Evolutionary conservation across 129 eudicot genomes (phyloP).

Genomic region (Mikania micrantha): DNA sequence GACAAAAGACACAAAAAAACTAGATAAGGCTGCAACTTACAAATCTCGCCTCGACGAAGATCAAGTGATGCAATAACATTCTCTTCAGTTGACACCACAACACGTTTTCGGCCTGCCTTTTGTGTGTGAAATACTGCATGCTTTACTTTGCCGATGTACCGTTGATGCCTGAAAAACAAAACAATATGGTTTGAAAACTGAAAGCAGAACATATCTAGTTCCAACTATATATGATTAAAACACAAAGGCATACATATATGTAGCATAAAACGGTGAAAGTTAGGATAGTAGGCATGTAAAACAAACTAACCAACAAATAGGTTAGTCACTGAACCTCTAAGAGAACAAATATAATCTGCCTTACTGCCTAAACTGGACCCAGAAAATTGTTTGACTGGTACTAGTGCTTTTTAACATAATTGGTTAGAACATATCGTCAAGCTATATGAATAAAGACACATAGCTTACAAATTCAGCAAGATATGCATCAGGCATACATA

Average conservation of each 20-base stretch:
- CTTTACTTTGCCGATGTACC: constrained; percentile 87
- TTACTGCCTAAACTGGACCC: neutral
- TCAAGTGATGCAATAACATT: constrained; percentile 88
- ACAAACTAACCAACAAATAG: neutral
- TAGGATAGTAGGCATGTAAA: neutral
- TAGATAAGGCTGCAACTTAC: constrained; percentile 34
- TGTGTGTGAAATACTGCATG: constrained; percentile 95
- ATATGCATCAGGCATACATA: neutral
- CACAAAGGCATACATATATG: neutral
- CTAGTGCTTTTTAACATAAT: neutral
- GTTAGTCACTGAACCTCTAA: neutral
- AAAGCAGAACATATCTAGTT: neutral
- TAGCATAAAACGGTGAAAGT: constrained; percentile 5
- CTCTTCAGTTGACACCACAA: constrained; percentile 82
- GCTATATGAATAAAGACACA: neutral
- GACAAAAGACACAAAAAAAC: neutral
- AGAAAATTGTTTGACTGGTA: neutral
- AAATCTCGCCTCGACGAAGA: constrained; percentile 95
- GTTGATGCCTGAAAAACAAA: constrained; percentile 61
- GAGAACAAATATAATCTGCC: neutral
- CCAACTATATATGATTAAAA: neutral
- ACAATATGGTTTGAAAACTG: neutral
- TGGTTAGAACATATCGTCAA: neutral
- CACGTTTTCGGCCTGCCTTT: constrained; percentile 96
- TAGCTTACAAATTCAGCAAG: neutral